phyloP scores from a whole-genome alignment of 1,284 basidiomycete species.

The Ustilago nuda region DNA sequence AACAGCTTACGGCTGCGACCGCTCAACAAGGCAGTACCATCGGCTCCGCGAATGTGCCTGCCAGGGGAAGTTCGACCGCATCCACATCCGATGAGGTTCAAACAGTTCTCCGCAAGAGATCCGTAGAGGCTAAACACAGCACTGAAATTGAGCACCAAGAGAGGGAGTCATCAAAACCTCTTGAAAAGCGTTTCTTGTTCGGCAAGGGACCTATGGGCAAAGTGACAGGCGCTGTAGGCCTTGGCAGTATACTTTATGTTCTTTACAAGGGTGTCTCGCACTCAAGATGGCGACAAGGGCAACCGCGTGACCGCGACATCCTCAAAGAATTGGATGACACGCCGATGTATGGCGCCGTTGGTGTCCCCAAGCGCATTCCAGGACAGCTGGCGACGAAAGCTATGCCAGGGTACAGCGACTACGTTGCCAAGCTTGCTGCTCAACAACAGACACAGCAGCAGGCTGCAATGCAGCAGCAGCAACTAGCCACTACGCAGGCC shows the following conservation, averaged over 20 bases:
- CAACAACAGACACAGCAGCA: conserved; percentile 16
- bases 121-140: neutral
- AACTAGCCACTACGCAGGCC: neutral
- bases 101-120: conserved; percentile 30
- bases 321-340: conserved; percentile 32
- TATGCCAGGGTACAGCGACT: conserved; percentile 38
- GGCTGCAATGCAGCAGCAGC: conserved; percentile 7
- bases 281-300: conserved; percentile 11
- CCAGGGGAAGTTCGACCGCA: no score
- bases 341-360: conserved; percentile 42
- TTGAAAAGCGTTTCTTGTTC: conserved; percentile 37
- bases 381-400: conserved; percentile 42
- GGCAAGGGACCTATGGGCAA: conserved; percentile 12
- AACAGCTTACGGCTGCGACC: neutral
- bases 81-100: conserved; percentile 4
- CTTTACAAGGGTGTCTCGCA: conserved; percentile 21
- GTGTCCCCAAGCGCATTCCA: conserved; percentile 28
- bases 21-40: neutral
- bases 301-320: conserved; percentile 39
- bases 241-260: conserved; percentile 18
- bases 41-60: neutral
- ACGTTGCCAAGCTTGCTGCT: conserved; percentile 14
- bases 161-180: neutral
- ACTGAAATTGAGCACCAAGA: neutral
- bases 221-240: conserved; percentile 6